Evolutionary conservation across 768 basidiomycete species (phyloP).

Genomic region (Lactarius hatsudake): DNA sequence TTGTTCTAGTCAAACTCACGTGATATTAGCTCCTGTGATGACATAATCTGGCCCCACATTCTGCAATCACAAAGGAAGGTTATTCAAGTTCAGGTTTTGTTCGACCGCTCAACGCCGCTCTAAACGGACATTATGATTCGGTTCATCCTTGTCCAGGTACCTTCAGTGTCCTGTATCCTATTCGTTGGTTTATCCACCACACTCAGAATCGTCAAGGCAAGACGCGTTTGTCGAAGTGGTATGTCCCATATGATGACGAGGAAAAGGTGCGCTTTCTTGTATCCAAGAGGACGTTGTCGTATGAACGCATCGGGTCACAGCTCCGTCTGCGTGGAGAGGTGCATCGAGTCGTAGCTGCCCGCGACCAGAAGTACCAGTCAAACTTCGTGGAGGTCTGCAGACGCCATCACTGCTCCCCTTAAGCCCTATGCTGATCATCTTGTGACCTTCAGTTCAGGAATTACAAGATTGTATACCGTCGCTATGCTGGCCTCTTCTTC

Average conservation of each 20-base stretch:
- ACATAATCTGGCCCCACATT: neutral
- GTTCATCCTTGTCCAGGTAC: slow-evolving; percentile 94
- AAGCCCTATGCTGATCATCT: slow-evolving; percentile 9
- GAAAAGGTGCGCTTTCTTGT: slow-evolving; percentile 69
- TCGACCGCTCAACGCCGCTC: neutral
- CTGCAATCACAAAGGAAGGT: neutral
- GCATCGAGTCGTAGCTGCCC: slow-evolving; percentile 89
- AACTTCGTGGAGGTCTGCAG: slow-evolving; percentile 93
- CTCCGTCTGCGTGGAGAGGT: slow-evolving; percentile 95
- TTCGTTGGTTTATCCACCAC: neutral
- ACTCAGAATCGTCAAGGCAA: slow-evolving; percentile 95
- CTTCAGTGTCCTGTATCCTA: slow-evolving; percentile 16
- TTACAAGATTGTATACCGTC: slow-evolving; percentile 95
- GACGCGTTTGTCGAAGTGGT: slow-evolving; percentile 97
- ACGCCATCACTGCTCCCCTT: slow-evolving; percentile 3
- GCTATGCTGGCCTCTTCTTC: slow-evolving; percentile 98
- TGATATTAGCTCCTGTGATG: neutral
- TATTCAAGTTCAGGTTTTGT: neutral
- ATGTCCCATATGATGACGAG: slow-evolving; percentile 97
- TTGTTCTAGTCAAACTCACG: neutral
- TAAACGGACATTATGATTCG: slow-evolving; percentile 67
- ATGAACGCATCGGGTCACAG: slow-evolving; percentile 38
- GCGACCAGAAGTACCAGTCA: slow-evolving; percentile 98
- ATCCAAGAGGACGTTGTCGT: neutral
- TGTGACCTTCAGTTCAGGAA: slow-evolving; percentile 75